Base-by-base conservation (phyloP, 2,329 filamentous ascomycete species). In the Cladorrhinum sp. region DNA sequence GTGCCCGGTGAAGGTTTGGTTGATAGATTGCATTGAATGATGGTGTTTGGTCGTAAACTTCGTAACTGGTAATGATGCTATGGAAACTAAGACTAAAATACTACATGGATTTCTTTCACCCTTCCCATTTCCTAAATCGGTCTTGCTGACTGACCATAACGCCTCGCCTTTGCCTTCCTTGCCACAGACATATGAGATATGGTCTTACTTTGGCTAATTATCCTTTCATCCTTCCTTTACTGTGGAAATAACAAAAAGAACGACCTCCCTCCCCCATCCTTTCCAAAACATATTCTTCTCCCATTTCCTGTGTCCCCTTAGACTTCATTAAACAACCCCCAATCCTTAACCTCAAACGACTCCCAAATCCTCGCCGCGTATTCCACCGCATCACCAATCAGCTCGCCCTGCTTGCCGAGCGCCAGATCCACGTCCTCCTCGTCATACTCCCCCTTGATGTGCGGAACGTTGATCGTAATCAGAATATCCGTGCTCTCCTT, bases 401-500 rank as follows among this genome's bases (percentile, higher is more conserved):
- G 76, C 73, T 85, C 82, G 3, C 87, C 89, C 70, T 83, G 82
- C 71, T 83, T 86, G 16, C 86, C 86, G 60, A 86, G 75, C 70
- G 86, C 81, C 59, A 87, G 75, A 70, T 91, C 85, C 16, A 94
- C 85, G 30, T 91, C 87, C 8, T 88, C 87, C 73, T 87, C 84
- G 68, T 87, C 80, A 72, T 92, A 92, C 73, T 90, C 85, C 64
- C 88, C 87, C 67, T 85, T 82, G 67, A 92, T 88, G 71, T 95
- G 89, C 26, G 93, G 94, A 53, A 96, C 90, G 75, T 96, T 97
- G 71, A 96, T 85, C 46, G 90, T 90, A 64, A 96, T 86, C 52
- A 96, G 78, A 42, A 98, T 77, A 74, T 98, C 94, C 1, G 93
- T 94, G 60, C 80, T 80, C 71, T 92, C 82, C 69, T 84, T 82